Conservation (phyloP, 768 basidiomycete genomes). For the Dioszegia aurantiaca region DNA sequence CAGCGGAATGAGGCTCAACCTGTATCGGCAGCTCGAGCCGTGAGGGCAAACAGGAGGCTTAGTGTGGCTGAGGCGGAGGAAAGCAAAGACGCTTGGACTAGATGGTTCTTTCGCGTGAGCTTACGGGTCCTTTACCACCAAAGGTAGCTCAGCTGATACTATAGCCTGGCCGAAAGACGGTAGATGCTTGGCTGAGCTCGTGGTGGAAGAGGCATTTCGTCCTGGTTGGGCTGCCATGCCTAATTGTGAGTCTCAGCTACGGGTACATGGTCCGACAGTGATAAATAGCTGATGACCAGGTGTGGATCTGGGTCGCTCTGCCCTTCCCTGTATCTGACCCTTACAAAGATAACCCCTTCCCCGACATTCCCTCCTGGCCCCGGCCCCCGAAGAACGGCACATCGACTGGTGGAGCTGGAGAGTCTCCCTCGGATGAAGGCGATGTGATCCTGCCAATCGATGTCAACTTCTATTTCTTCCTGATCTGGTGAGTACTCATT, state of each 20-base stretch:
- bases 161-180: constrained; percentile 49
- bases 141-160: constrained; percentile 4
- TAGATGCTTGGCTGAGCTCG: constrained; percentile 50
- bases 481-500: constrained; percentile 44
- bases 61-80: constrained; percentile 24
- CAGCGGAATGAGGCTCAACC: constrained; percentile 12
- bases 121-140: neutral
- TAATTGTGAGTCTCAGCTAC: constrained; percentile 42
- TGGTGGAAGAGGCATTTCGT: constrained; percentile 55
- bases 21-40: constrained; percentile 3
- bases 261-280: neutral
- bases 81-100: constrained; percentile 24
- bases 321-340: constrained; percentile 55
- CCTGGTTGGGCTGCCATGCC: constrained; percentile 52
- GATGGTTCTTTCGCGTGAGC: constrained; percentile 38
- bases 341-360: constrained; percentile 49
- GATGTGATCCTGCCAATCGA: constrained; percentile 49
- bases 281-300: constrained; percentile 27
- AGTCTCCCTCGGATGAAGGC: constrained; percentile 4
- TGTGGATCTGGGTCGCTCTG: constrained; percentile 55
- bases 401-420: constrained; percentile 5
- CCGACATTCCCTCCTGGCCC: constrained; percentile 45
- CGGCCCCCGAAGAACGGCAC: constrained; percentile 20
- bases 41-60: constrained; percentile 14
- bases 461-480: constrained; percentile 55